A percentile compares a stretch with the other conserved stretches of the same genome.
Conservation (phyloP, 108 stramenopile genomes). For the Aureococcus anophagefferens region DNA sequence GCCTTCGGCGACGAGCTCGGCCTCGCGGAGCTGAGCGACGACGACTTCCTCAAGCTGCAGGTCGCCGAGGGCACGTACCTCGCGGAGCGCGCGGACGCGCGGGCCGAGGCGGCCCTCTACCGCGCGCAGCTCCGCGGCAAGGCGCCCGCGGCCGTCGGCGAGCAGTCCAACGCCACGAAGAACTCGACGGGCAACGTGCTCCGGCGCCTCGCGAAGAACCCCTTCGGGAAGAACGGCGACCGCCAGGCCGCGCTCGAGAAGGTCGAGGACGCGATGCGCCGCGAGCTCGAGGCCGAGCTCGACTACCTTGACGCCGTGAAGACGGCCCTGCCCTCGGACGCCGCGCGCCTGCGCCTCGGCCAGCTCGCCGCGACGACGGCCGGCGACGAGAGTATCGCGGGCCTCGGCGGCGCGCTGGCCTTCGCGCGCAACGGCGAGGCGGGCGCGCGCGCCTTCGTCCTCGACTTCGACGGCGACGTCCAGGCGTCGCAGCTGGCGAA, state of each 20-base stretch:
- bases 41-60: neutral
- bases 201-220: no score
- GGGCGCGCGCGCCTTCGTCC: conserved; percentile 46
- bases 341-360: neutral
- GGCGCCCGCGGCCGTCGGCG: neutral
- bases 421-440: no score
- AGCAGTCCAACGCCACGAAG: neutral
- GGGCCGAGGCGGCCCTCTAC: neutral
- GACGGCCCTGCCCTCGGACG: neutral
- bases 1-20: neutral
- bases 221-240: no score
- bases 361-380: neutral
- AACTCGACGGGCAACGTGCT: no score
- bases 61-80: neutral
- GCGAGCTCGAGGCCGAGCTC: neutral
- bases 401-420: neutral
- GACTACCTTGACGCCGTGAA: neutral
- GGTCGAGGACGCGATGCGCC: neutral
- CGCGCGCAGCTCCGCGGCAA: neutral
- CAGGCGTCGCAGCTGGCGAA: conserved; percentile 63
- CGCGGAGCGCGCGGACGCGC: neutral
- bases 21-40: neutral
- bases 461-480: conserved; percentile 71
- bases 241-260: neutral
- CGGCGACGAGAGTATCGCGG: neutral